Evolutionary conservation across 2,329 filamentous ascomycete genomes (phyloP).

Genomic region (Aureobasidium sp.): DNA sequence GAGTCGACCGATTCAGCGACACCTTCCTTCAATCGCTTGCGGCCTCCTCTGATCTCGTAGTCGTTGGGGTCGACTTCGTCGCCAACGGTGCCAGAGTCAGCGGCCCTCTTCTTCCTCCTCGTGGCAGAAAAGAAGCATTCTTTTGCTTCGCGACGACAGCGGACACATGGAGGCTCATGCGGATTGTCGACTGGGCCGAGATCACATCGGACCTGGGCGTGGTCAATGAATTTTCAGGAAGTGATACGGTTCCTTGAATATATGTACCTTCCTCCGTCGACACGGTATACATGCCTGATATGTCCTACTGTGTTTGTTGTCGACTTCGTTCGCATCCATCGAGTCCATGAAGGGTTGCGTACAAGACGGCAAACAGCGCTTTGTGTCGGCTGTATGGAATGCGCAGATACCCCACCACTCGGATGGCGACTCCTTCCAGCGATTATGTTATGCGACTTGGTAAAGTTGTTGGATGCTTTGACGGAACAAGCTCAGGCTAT

Average conservation of each 20-base stretch:
- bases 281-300: slow-evolving; percentile 48
- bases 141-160: slow-evolving; percentile 90
- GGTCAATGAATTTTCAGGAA: slow-evolving; percentile 23
- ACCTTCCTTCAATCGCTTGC: slow-evolving; percentile 56
- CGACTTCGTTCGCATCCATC: background rate
- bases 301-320: slow-evolving; percentile 20
- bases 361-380: slow-evolving; percentile 8
- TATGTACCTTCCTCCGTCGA: slow-evolving; percentile 42
- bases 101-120: slow-evolving; percentile 79
- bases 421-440: background rate
- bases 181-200: slow-evolving; percentile 80
- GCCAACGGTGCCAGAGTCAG: slow-evolving; percentile 38
- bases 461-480: too few species aligned
- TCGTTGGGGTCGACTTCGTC: slow-evolving; percentile 45
- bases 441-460: background rate
- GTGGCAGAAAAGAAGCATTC: slow-evolving; percentile 96
- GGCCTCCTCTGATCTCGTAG: slow-evolving; percentile 65
- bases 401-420: slow-evolving; percentile 6
- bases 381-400: slow-evolving; percentile 8
- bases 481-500: background rate
- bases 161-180: slow-evolving; percentile 84
- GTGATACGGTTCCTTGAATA: too few species aligned
- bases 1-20: slow-evolving; percentile 32
- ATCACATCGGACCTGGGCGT: slow-evolving; percentile 47
- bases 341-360: background rate